A percentile compares a stretch with the other conserved stretches of the same genome.
Evolutionary conservation across 768 basidiomycete species (phyloP).

Genomic region (Amanita pseudoporphyria): DNA sequence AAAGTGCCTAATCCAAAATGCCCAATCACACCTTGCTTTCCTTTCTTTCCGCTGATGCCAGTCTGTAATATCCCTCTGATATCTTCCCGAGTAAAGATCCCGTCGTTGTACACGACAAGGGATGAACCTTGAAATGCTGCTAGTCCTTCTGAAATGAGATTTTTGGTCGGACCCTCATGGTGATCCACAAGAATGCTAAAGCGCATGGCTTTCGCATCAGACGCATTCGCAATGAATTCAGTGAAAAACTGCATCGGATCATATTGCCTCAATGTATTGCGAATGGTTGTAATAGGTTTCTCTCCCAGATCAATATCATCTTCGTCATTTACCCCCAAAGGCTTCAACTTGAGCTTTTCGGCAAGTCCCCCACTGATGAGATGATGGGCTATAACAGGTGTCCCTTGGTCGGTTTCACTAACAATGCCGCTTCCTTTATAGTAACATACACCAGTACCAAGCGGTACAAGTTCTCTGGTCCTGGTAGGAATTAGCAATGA

Average conservation of each 20-base stretch:
- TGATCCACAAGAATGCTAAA: conserved; percentile 33
- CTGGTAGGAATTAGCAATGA: conserved; percentile 27
- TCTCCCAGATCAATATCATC: conserved; percentile 33
- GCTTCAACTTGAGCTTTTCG: conserved; percentile 19
- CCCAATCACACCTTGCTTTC: conserved; percentile 30
- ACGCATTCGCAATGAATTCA: conserved; percentile 47
- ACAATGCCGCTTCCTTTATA: conserved; percentile 25
- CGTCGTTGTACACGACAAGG: conserved; percentile 36
- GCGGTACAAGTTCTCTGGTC: conserved; percentile 16
- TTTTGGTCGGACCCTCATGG: not conserved
- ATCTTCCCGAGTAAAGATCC: conserved; percentile 29
- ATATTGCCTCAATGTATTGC: conserved; percentile 31
- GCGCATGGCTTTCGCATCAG: conserved; percentile 36
- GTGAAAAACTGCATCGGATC: conserved; percentile 31
- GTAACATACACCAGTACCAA: conserved; percentile 26
- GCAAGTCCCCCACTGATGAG: conserved; percentile 23
- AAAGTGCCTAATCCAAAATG: conserved; percentile 44
- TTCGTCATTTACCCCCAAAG: conserved; percentile 18
- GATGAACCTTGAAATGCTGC: conserved; percentile 23
- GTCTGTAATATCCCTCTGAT: conserved; percentile 36
- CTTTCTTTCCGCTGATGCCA: conserved; percentile 35
- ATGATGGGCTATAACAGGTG: conserved; percentile 21
- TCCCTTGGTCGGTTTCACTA: conserved; percentile 5
- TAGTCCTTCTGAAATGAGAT: conserved; percentile 27
- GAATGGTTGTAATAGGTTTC: conserved; percentile 32